Conservation (phyloP, 305 asterid genomes). For the Solanum chacoense region DNA sequence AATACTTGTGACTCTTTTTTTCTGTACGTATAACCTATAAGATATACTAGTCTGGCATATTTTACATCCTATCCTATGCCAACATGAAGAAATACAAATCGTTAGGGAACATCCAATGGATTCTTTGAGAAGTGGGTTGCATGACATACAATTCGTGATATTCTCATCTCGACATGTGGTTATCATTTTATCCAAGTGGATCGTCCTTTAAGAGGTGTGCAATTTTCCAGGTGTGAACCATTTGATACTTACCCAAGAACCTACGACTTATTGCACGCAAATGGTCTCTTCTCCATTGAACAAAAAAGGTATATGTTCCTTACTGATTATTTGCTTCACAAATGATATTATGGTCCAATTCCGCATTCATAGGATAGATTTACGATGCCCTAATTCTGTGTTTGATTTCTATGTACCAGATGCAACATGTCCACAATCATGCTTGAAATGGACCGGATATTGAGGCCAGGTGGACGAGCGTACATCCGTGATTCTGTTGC, state of each 20-base stretch:
- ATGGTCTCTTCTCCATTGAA: slow-evolving; percentile 70
- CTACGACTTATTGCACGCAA: slow-evolving; percentile 76
- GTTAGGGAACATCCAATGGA: not conserved
- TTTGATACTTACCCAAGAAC: slow-evolving; percentile 88
- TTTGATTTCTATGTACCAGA: slow-evolving; percentile 21
- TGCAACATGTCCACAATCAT: slow-evolving; percentile 64
- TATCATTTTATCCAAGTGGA: not conserved
- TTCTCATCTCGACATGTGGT: not conserved
- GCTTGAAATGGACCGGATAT: slow-evolving; percentile 85
- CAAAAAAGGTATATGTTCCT: slow-evolving; percentile 34
- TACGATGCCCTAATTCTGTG: not conserved
- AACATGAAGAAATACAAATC: not conserved
- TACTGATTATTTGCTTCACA: not conserved
- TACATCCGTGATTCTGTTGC: slow-evolving; percentile 64
- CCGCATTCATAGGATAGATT: not conserved
- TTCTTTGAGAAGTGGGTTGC: not conserved
- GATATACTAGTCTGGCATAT: not conserved
- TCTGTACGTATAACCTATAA: not conserved
- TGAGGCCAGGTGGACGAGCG: slow-evolving; percentile 72
- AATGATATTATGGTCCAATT: not conserved
- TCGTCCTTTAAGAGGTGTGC: not conserved
- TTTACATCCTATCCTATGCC: not conserved
- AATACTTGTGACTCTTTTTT: not conserved
- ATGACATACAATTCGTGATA: not conserved
- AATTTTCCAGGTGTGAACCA: slow-evolving; percentile 68